Evolutionary conservation across 495 filamentous ascomycete genomes (phyloP).

Genomic region (Trichoderma virens): DNA sequence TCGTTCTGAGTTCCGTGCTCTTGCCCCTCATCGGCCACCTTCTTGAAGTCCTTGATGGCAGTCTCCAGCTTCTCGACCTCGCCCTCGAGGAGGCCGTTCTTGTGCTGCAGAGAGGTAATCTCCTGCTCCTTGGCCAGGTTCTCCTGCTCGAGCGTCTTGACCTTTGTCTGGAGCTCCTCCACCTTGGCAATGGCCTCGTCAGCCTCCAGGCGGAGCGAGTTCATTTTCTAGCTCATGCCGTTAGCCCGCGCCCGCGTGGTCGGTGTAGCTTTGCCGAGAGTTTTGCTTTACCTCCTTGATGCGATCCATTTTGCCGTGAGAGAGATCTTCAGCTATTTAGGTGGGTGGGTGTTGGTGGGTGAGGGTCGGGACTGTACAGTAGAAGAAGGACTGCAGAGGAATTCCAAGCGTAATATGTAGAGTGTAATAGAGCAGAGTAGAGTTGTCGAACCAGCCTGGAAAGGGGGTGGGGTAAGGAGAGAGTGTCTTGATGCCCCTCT

Average conservation of each 20-base stretch:
- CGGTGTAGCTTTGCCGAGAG: background rate
- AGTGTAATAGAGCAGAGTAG: too few relatives aligned
- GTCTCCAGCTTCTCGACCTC: slow-evolving; percentile 87
- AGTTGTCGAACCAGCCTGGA: slow-evolving; percentile 1
- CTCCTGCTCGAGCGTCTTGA: slow-evolving; percentile 90
- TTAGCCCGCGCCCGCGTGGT: slow-evolving; percentile 20
- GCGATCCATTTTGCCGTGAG: slow-evolving; percentile 48
- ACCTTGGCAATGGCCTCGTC: slow-evolving; percentile 70
- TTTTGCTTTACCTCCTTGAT: slow-evolving; percentile 62
- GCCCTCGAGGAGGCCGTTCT: slow-evolving; percentile 75
- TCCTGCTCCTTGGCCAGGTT: slow-evolving; percentile 95
- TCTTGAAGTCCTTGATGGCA: slow-evolving; percentile 70
- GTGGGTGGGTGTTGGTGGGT: background rate
- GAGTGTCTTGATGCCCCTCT: slow-evolving; percentile 9
- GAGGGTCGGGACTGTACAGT: background rate
- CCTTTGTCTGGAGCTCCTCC: slow-evolving; percentile 77
- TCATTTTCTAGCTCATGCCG: slow-evolving; percentile 65
- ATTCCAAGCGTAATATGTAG: slow-evolving; percentile 13
- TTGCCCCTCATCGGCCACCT: slow-evolving; percentile 60
- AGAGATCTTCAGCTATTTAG: background rate
- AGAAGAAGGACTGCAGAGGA: slow-evolving; percentile 3
- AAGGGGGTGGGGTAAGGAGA: slow-evolving; percentile 11
- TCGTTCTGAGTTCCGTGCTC: slow-evolving; percentile 80
- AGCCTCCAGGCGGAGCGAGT: slow-evolving; percentile 82
- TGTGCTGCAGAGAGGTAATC: slow-evolving; percentile 89